Percentiles rank a stretch among this genome's conserved stretches.
These are phyloP conservation scores for Sabuloglossum arenarium DNA, from an alignment of 495 filamentous ascomycete genomes.

Conservation along the genomic window DNA sequence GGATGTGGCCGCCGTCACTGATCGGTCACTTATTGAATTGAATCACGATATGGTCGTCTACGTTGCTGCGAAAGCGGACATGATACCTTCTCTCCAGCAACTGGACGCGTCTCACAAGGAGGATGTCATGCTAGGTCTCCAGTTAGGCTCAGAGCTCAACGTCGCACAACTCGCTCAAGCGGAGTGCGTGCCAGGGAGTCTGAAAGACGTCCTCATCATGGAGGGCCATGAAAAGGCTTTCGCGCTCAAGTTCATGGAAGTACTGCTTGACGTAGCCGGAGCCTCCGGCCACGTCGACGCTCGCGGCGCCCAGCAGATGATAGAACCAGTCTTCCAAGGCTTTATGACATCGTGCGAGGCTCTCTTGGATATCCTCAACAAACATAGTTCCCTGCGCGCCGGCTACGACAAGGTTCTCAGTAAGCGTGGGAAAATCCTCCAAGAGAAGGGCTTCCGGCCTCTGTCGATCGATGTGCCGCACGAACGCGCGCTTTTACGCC, in stretches of 20 bases:
- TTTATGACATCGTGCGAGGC: conserved; percentile 15
- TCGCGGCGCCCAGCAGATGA: conserved; percentile 18
- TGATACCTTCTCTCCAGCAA: conserved; percentile 12
- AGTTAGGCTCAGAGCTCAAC: conserved; percentile 26
- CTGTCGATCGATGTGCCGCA: too few species aligned
- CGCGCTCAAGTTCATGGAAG: conserved; percentile 19
- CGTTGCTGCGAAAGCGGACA: conserved; percentile 14
- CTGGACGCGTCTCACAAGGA: conserved; percentile 11
- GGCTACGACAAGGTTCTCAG: too few species aligned
- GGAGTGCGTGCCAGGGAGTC: conserved; percentile 17
- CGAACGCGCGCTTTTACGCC: too few species aligned
- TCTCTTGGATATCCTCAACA: conserved; percentile 13
- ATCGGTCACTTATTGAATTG: conserved; percentile 9
- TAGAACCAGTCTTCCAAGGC: conserved; percentile 17
- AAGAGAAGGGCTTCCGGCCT: too few species aligned
- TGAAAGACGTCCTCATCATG: conserved; percentile 14
- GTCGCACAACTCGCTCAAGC: conserved; percentile 22
- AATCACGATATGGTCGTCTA: conserved; percentile 21
- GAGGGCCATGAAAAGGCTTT: conserved; percentile 13
- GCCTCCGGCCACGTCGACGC: conserved; percentile 20
- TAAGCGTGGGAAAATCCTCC: too few species aligned
- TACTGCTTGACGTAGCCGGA: conserved; percentile 20
- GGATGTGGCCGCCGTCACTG: conserved; percentile 13
- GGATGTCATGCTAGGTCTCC: conserved; percentile 20
- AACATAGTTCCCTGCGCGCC: too few species aligned